Evolutionary conservation across 441 rosid species (phyloP), one percentile per base, ranked within the genome.

Genomic region (Erodium chrysanthum): DNA sequence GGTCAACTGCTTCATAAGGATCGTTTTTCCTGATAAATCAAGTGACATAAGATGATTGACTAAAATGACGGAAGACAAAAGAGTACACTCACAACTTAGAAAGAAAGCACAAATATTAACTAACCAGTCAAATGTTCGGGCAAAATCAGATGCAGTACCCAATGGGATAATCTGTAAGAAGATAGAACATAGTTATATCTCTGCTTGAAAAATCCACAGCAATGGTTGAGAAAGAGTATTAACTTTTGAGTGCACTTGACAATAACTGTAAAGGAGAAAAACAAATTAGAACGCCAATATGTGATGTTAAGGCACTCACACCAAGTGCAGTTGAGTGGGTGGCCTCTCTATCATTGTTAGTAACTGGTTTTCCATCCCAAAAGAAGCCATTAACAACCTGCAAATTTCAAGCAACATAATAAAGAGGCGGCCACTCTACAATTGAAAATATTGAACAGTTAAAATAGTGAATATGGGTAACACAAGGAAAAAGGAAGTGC

Each of bases 311-410:
- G 64, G 65, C 64, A 84, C 97, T 85, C 81, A 94, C 99, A 76
- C 99, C 96, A 66, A 94, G 88, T 15, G 99, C 97, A 75, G 99
- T 85, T 25, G 91, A 81, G 71, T 68, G 82, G 63, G 71, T 40
- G 80, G 80, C 80, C 68, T 82, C 88, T 40, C 70, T 76, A 18
- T 79, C 82, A 72, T 78, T 80, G 77, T 70, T 75, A 65, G 72
- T 25, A 75, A 88, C 85, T 54, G 83, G 89, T 74, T 87, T 83
- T 66, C 91, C 92, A 77, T 76, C 96, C 89, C 83, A 87, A 77
- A 94, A 94, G 85, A 94, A 94, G 68, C 99, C 99, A 82, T 94
- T 91, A 40, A 91, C 87, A 31, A 94, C 96, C 98, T 94, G 84
- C 74, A 68, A 20, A 74, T 78, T 15, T 69, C 37, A 72, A 72